Conservation (phyloP, 768 basidiomycete species). For the Phylloporus rhodoxanthus region DNA sequence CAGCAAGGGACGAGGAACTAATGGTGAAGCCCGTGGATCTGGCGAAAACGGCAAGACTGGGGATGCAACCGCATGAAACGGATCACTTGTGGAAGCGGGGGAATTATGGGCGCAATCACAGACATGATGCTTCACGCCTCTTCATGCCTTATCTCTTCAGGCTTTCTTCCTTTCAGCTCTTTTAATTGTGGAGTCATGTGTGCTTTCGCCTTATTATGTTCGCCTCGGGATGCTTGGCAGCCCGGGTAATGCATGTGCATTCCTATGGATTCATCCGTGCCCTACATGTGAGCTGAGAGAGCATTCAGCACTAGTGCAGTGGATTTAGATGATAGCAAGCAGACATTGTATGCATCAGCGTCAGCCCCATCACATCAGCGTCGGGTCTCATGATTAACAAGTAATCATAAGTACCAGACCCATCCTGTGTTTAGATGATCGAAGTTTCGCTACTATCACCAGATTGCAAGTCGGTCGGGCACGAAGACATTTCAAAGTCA, state of each 20-base stretch:
- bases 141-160: conserved; percentile 14
- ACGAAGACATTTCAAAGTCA: too few species aligned
- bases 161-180: conserved; percentile 10
- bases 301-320: too few species aligned
- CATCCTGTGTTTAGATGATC: too few species aligned
- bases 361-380: too few species aligned
- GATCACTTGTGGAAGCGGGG: conserved; percentile 14
- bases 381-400: too few species aligned
- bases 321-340: too few species aligned
- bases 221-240: conserved; percentile 12
- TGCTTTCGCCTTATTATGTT: conserved; percentile 18
- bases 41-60: conserved; percentile 25
- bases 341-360: too few species aligned
- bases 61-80: conserved; percentile 21
- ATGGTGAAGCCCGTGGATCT: conserved; percentile 27
- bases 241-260: conserved; percentile 19
- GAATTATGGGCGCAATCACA: conserved; percentile 12
- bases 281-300: background rate
- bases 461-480: too few species aligned
- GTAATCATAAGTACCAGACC: too few species aligned
- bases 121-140: conserved; percentile 10
- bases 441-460: too few species aligned
- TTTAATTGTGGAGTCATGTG: conserved; percentile 16
- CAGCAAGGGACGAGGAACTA: conserved; percentile 25
- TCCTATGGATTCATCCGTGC: conserved; percentile 10